Base-by-base conservation (phyloP, 208 protist species). In the Porcisia deanei region DNA sequence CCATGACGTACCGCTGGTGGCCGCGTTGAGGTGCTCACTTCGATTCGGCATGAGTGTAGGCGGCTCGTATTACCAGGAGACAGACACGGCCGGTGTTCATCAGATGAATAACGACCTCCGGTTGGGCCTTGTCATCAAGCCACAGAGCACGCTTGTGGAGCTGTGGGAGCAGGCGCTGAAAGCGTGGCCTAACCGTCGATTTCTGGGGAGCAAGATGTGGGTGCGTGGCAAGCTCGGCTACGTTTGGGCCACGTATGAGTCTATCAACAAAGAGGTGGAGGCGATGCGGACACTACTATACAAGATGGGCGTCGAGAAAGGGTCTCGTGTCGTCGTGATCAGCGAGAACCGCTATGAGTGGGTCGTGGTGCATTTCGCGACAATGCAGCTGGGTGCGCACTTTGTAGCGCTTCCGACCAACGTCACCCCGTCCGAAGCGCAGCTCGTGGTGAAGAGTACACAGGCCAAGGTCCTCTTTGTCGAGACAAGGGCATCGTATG, bases 271-370 rank as follows among this genome's bases (percentile, higher is more conserved):
- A 25, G 91, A 97, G 69, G 85, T 93, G 20, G 88, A 89, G 25
- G 91, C 89, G 34, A 93, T 96, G 88, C 88, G 94, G 25, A 95
- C 88, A 12, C 83, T 96, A 20, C 74, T 97, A 58, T 61, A 90
- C 76, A 88, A 89, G 75, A 92, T 97, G 90, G 90, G 91, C 37
- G 80, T 97, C 58, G 88, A 89, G 47, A 93, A 93, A 70, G 91
- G 94, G 30, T 88, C 84, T 55, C 91, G 94, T 54, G 88, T 97
- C n/a, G 83, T 94, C 53, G 87, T 97, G 47, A 95, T 97, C 69
- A 96, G 91, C 55, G 94, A 97, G 75, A 97, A 97, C 75, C 90
- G 94, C 25, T 97, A 97, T 75, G 94, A 97, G 77, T 97, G 94
- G 92, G 87, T 97, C 7, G 94, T 96, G 68, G 91, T 96, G 45